Evolutionary conservation across 73 alveolate species (phyloP).

Genomic region (Tetrahymena thermophila): DNA sequence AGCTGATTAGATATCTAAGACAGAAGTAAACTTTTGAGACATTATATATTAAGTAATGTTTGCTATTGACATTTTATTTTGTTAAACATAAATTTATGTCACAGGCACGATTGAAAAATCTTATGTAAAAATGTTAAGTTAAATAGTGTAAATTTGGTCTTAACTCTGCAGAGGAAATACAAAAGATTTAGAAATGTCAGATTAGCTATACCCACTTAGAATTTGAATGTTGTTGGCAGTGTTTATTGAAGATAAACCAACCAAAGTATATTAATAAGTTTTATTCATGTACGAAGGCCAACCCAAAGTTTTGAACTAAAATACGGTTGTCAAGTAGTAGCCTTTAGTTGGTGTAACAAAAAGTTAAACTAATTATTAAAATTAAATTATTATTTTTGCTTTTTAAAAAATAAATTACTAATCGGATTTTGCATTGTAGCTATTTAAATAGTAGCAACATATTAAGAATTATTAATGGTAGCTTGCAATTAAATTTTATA

Average conservation of each 20-base stretch:
- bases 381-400: no score
- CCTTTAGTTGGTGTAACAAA: not conserved
- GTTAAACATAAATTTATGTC: not conserved
- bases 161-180: not conserved
- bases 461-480: not conserved
- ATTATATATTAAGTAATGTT: not conserved
- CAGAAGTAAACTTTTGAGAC: not conserved
- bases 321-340: not conserved
- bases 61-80: not conserved
- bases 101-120: not conserved
- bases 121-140: not conserved
- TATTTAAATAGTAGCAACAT: not conserved
- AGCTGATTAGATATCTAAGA: not conserved
- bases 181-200: not conserved
- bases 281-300: not conserved
- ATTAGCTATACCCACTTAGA: not conserved
- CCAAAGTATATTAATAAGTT: not conserved
- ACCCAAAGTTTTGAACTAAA: not conserved
- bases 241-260: not conserved
- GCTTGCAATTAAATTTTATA: not conserved
- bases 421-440: not conserved
- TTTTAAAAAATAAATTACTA: not conserved
- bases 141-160: not conserved
- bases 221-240: not conserved
- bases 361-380: not conserved